Percentiles rank a stretch among this genome's conserved stretches.
These are phyloP conservation scores for Hypomyces perniciosus DNA, from an alignment of 2,329 filamentous ascomycete species.

Conservation along the genomic window DNA sequence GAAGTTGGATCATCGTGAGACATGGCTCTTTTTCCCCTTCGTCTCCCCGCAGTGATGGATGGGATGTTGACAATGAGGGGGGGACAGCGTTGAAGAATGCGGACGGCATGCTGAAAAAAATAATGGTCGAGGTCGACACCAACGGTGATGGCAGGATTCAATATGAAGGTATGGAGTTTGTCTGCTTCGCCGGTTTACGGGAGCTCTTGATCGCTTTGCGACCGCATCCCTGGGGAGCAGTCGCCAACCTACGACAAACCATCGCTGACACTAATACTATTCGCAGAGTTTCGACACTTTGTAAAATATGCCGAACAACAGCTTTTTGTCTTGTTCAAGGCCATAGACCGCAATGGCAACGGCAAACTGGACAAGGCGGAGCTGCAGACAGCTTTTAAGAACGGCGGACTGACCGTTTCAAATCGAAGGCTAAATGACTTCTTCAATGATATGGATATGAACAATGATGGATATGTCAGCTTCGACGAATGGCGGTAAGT, in stretches of 20 bases:
- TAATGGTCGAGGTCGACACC: conserved; percentile 77
- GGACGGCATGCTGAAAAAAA: conserved; percentile 72
- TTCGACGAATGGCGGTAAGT: conserved; percentile 96
- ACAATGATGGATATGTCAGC: conserved; percentile 80
- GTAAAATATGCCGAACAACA: conserved; percentile 83
- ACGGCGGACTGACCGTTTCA: conserved; percentile 72
- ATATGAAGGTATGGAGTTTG: conserved; percentile 62
- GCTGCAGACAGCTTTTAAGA: conserved; percentile 69
- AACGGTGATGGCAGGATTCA: conserved; percentile 86
- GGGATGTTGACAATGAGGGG: neutral
- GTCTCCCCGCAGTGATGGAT: neutral
- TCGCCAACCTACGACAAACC: neutral
- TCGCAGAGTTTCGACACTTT: conserved; percentile 80
- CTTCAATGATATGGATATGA: conserved; percentile 82
- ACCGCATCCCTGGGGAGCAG: neutral
- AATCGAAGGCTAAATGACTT: conserved; percentile 74
- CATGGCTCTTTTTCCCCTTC: neutral
- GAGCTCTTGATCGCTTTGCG: neutral
- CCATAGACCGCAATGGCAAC: conserved; percentile 80
- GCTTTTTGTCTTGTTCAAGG: conserved; percentile 73
- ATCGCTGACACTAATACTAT: conserved; percentile 1
- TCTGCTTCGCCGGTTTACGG: neutral
- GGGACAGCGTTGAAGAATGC: conserved; percentile 74
- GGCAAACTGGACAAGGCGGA: conserved; percentile 84
- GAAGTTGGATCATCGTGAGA: conserved; percentile 84